These are phyloP conservation scores for Trichothecium roseum DNA, from an alignment of 2,329 filamentous ascomycete genomes.

Conservation along the genomic window DNA sequence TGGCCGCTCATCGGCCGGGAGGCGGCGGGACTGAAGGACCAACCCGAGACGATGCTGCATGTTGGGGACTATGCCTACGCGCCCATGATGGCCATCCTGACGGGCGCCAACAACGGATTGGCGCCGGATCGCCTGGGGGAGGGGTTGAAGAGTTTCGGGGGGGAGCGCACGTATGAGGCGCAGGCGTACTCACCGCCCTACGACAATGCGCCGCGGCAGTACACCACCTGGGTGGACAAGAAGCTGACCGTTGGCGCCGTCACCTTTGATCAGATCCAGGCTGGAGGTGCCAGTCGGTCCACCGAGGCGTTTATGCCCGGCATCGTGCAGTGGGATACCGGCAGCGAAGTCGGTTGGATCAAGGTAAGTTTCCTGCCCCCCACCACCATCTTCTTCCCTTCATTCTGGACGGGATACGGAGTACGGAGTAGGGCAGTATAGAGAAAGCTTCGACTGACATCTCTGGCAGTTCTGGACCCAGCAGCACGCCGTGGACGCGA, in stretches of 20 bases:
- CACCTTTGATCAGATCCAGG: slow-evolving; percentile 42
- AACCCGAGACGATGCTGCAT: slow-evolving; percentile 46
- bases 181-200: slow-evolving; percentile 48
- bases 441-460: no score
- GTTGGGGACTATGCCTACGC: slow-evolving; percentile 47
- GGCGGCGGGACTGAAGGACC: slow-evolving; percentile 19
- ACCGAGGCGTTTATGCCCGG: slow-evolving; percentile 46
- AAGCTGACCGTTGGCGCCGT: slow-evolving; percentile 51
- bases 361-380: slow-evolving; percentile 11
- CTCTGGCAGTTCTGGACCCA: slow-evolving; percentile 22
- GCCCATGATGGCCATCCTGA: slow-evolving; percentile 44
- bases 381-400: no score
- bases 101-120: slow-evolving; percentile 35
- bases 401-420: no score
- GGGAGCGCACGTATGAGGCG: slow-evolving; percentile 40
- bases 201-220: slow-evolving; percentile 45
- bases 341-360: slow-evolving; percentile 19
- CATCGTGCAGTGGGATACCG: slow-evolving; percentile 46
- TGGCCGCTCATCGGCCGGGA: slow-evolving; percentile 46
- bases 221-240: slow-evolving; percentile 45
- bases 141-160: slow-evolving; percentile 34
- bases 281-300: slow-evolving; percentile 44
- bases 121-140: slow-evolving; percentile 28
- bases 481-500: slow-evolving; percentile 26
- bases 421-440: no score